phyloP scores from a whole-genome alignment of 495 filamentous ascomycete species.

The Podospora comata region DNA sequence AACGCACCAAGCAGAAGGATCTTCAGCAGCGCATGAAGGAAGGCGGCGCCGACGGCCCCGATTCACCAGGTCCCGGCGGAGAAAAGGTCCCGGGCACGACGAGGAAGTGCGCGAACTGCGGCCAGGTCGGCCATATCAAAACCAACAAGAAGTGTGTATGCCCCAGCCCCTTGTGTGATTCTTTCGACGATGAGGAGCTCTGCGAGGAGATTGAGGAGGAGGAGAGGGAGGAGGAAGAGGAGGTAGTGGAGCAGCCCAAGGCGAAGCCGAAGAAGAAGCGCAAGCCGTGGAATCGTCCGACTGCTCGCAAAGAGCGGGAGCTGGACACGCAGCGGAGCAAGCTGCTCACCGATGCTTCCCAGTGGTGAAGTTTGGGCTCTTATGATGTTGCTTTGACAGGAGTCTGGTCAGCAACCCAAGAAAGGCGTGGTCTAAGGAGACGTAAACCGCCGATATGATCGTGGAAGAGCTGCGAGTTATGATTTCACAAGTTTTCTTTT shows the following conservation, averaged over 20 bases:
- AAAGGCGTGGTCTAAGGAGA: not conserved
- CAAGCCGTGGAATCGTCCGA: not conserved
- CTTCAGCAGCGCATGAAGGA: constrained; percentile 42
- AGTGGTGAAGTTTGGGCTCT: not conserved
- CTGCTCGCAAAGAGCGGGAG: not conserved
- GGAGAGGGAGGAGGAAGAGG: not conserved
- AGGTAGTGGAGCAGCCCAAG: not conserved
- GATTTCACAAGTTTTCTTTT: not conserved
- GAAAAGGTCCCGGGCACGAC: constrained; percentile 64
- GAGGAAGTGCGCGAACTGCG: constrained; percentile 95
- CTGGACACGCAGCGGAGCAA: not conserved
- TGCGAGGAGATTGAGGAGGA: not conserved
- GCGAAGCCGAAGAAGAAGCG: not conserved
- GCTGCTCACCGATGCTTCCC: not conserved
- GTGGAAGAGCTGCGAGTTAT: not conserved
- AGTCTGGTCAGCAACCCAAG: not conserved
- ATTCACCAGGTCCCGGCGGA: constrained; percentile 47
- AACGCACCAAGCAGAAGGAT: constrained; percentile 86
- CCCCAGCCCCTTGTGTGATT: not conserved
- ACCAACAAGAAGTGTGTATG: constrained; percentile 88
- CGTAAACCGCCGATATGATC: not conserved
- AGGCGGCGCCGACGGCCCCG: constrained; percentile 39
- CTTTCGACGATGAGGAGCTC: not conserved
- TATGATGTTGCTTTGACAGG: not conserved
- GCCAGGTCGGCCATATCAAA: constrained; percentile 93